Evolutionary conservation across 495 filamentous ascomycete species (phyloP), one percentile per base, ranked within the genome.

Genomic region (Barbatosphaeria neglecta): DNA sequence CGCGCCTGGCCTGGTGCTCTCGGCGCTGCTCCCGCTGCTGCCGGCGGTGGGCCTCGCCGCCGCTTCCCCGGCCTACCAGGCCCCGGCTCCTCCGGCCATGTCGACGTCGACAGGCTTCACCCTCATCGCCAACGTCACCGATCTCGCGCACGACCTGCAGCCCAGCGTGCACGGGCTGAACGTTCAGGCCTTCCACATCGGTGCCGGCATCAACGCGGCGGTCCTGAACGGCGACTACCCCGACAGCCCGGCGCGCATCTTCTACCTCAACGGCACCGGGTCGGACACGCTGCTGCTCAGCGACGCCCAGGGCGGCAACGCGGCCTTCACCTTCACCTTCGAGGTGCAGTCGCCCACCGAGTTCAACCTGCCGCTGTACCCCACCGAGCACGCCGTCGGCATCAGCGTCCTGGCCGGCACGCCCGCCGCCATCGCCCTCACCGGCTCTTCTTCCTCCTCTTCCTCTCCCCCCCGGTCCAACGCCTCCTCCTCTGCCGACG

Each of bases 251-350:
- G 58, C 47, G 15, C 50, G 53, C 16, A 42, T 64, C 49, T 66
- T 63, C 47, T 66, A 64, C 55, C 50, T 59, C 22, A 64, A 64
- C 49, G 61, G 63, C 46, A 53, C 10, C 46, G 50, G 23, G 47
- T 22, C n/a, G 41, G 38, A 16, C 2, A 47, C 52, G n/a, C 55
- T 47, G 37, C 42, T 65, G 39, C 45, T 67, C 23, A 60, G 49
- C 37, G 63, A 66, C 44, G 53, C n/a, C n/a, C n/a, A 52, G 28
- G 65, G 56, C 16, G 57, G n/a, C n/a, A n/a, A 38, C n/a, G 61
- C 59, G 7, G 53, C 50, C 2, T 57, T 55, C 43, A 61, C 62
- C 2, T 53, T 40, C 22, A 57, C 58, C 41, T 42, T 67, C 31
- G 25, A 35, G 6, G 42, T 58, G 16, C 56, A 59, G 28, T 17